Base-by-base conservation (phyloP, 257 asterid genomes). In the Solanum bulbocastanum region DNA sequence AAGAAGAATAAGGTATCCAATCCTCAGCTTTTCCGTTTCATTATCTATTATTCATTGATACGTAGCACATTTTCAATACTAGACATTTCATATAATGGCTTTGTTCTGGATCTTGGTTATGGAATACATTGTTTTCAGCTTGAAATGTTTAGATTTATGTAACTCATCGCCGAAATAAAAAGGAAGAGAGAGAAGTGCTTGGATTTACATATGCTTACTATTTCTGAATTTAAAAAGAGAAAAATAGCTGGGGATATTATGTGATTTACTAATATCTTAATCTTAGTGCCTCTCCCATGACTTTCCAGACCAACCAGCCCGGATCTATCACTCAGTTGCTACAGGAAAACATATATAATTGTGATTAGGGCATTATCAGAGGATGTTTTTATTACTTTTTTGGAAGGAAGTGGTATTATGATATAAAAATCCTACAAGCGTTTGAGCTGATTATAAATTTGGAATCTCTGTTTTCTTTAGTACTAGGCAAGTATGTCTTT, bases 1-100 rank as follows among this genome's bases (percentile, higher is more conserved):
- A 97, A 94, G 94, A 97, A 92, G 82, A 94, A 95, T 90, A 92
- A 88, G 98, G 98, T 97, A 91, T 76, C 42, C 65, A 15, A 49
- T 86, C 35, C 27, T 44, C 83, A 58, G 3, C 74, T 69, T 81
- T 30, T 62, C 83, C 71, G 40, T 40, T 58, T 73, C 22, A 14
- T 25, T 75, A 32, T 84, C 62, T 90, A 30, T 79, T 83, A 66
- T 71, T n/a, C n/a, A 16, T 30, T 46, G 68, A 15, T 81, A 36
- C 15, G 56, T 81, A 9, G 20, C 30, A 81, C 27, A 46, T 9
- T 81, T 44, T 32, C 85, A 27, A 30, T 32, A 27, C 42, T 10
- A 44, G 27, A 81, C 40, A 10, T 81, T 27, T 46, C 42, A 81
- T 46, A 18, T 9, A 46, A 81, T 49, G 42, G 22, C 12, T 5